Base-by-base conservation (phyloP, 2,329 filamentous ascomycete genomes). In the Alternaria gansuensis region DNA sequence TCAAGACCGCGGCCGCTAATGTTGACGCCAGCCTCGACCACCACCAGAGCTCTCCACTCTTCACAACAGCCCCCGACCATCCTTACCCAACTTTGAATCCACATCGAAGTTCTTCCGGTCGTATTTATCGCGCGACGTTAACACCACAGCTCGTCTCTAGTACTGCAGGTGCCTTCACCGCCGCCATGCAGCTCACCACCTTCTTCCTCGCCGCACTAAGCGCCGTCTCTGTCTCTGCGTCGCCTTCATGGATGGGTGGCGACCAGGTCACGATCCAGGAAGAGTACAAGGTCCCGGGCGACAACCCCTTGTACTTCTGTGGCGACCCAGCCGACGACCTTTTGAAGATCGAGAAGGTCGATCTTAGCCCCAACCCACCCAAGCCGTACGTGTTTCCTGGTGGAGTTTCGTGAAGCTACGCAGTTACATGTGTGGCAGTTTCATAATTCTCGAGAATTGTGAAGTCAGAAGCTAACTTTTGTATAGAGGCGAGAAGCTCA, bases 241-340 rank as follows among this genome's bases (percentile, higher is more conserved):
- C 54, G 40, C 80, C 69, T 64, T 81, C 69, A 74, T 81, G 70
- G 73, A 64, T 72, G 62, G 80, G 82, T 67, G 71, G 76, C 60
- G 59, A 69, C 60, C 82, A 85, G 73, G 80, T 83, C 39, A 78
- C 83, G 57, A 77, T 82, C 57, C 78, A 81, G 53, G 78, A 81
- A 50, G 81, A 85, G 44, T 82, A 85, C 77, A 85, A 88, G 65
- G 90, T 97, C 14, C 89, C 91, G 1, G 93, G 95, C 76, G 83
- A 94, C 50, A 97, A 94, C 75, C 94, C 95, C 29, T 84, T 99
- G 59, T 82, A 87, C 73, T 91, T 90, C 80, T 99, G 95, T 66
- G 80, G 82, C 58, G 84, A 91, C 62, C 90, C 91, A 57, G 78
- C 79, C 48, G 77, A 87, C 51, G 88, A 97, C 76, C 85, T 93